phyloP scores from a whole-genome alignment of 495 filamentous ascomycete species.

The Evansstolkia leycettana region DNA sequence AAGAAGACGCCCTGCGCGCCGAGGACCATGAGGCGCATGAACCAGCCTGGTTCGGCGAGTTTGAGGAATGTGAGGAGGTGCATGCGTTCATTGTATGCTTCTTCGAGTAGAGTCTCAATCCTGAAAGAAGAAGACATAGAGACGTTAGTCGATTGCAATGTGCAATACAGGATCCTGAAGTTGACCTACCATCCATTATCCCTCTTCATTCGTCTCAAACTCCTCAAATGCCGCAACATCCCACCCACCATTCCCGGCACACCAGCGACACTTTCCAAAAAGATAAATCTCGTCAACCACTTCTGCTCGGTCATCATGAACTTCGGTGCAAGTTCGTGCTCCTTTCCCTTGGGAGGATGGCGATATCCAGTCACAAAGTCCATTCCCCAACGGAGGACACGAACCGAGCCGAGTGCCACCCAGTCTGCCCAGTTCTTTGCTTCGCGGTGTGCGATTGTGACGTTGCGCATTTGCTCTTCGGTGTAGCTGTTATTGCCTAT shows the following conservation, averaged over 20 bases:
- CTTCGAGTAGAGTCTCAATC: conserved; percentile 91
- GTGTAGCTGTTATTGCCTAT: too few species aligned
- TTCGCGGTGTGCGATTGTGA: conserved; percentile 55
- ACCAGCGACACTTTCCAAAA: conserved; percentile 87
- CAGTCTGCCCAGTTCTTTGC: conserved; percentile 55
- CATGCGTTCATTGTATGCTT: conserved; percentile 94
- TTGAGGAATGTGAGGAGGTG: conserved; percentile 92
- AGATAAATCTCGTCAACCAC: conserved; percentile 77
- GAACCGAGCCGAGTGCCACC: conserved; percentile 48
- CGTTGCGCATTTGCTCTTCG: conserved; percentile 47
- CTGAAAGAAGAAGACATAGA: conserved; percentile 14
- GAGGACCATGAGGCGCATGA: conserved; percentile 81
- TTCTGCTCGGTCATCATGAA: conserved; percentile 62
- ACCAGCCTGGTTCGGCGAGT: conserved; percentile 75
- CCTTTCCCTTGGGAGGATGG: conserved; percentile 42
- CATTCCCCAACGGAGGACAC: conserved; percentile 51
- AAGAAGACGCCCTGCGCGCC: conserved; percentile 84
- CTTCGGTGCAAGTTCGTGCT: conserved; percentile 17
- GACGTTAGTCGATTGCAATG: too few species aligned
- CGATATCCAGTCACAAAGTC: conserved; percentile 62
- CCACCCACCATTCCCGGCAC: conserved; percentile 97
- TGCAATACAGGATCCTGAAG: too few species aligned
- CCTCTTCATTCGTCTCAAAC: conserved; percentile 68
- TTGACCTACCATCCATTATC: conserved; percentile 87
- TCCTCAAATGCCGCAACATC: conserved; percentile 80